A percentile compares a stretch with the other conserved stretches of the same genome.
Evolutionary conservation across 805 yeast species (phyloP).

Genomic region (Blastobotrys muscicola): DNA sequence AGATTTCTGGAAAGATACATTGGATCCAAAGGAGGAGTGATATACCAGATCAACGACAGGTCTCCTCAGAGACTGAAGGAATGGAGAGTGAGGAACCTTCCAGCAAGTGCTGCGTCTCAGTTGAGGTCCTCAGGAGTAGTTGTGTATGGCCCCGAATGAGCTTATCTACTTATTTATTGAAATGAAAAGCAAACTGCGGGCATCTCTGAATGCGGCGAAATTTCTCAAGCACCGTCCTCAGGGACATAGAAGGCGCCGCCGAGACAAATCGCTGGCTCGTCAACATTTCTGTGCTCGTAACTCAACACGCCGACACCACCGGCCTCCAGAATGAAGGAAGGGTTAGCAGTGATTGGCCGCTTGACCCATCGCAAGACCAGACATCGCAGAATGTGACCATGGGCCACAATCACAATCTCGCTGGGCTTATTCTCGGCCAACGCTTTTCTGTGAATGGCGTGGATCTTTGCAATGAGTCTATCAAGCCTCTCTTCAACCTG

Average conservation of each 20-base stretch:
- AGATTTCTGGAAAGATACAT: too few relatives aligned
- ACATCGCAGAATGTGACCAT: slow-evolving; percentile 87
- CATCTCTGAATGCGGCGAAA: too few relatives aligned
- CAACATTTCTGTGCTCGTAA: slow-evolving; percentile 73
- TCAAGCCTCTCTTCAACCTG: slow-evolving; percentile 69
- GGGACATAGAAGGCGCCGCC: slow-evolving; percentile 76
- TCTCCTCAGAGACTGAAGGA: too few relatives aligned
- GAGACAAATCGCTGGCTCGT: slow-evolving; percentile 79
- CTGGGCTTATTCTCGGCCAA: slow-evolving; percentile 35
- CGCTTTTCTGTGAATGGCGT: slow-evolving; percentile 33
- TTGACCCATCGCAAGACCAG: slow-evolving; percentile 85
- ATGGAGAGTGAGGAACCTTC: too few relatives aligned
- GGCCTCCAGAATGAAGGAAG: slow-evolving; percentile 80
- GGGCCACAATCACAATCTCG: slow-evolving; percentile 80
- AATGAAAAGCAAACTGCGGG: too few relatives aligned
- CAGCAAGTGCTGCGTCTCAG: too few relatives aligned
- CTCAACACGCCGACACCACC: slow-evolving; percentile 92
- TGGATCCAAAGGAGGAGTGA: too few relatives aligned
- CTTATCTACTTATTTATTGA: too few relatives aligned
- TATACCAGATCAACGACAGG: too few relatives aligned
- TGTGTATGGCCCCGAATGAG: too few relatives aligned
- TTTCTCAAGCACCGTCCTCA: slow-evolving; percentile 4
- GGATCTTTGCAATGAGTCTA: slow-evolving; percentile 53
- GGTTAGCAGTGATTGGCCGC: slow-evolving; percentile 49
- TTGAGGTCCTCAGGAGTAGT: too few relatives aligned